Base-by-base conservation (phyloP, 1,284 basidiomycete species). In the Ustanciosporium gigantosporum region DNA sequence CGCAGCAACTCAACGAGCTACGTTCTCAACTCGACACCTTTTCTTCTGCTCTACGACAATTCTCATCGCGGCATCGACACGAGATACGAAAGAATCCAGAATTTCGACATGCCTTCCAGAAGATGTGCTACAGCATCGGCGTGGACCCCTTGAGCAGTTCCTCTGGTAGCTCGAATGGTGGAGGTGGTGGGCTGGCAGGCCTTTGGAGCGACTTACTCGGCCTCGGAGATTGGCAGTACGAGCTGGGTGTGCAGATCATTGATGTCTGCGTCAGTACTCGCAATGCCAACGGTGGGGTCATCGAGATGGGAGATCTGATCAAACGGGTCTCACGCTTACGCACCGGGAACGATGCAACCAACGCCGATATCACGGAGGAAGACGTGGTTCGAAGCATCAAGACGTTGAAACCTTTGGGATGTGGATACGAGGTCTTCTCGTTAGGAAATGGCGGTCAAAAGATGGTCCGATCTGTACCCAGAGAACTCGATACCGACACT, bases 241-340 rank as follows among this genome's bases (percentile, higher is more conserved):
- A 95, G 72, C 84, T 98, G 1, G 91, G 91, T 3, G 90, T 97
- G 21, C 94, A 99, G 81, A 88, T 98, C 59, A 91, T 98, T 38
- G 94, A 98, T 76, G 85, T 98, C 15, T 97, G 94, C 72, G 87
- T 97, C 24, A 88, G 86, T 74, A 94, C 90, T 8, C 82, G 93
- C 34, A 86, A 88, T 48, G 81, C 86, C 34, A 96, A 96, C 66
- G 94, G 95, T 0, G 94, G 95, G 0, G 80, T 97, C 42, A 91
- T 98, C 45, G 88, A 88, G 66, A 85, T 97, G 83, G 82, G 83
- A 11, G 92, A 97, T 77, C 82, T 98, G 32, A 82, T 95, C 16
- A 79, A 86, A 24, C 82, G 91, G 40, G 84, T 99, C 32, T 84
- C 84, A 52, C 85, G 84, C 68, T 80, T 97, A 37, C 82, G 94